Evolutionary conservation across 2,329 filamentous ascomycete species (phyloP), one percentile per base, ranked within the genome.

Genomic region (Teratosphaeria gauchensis): DNA sequence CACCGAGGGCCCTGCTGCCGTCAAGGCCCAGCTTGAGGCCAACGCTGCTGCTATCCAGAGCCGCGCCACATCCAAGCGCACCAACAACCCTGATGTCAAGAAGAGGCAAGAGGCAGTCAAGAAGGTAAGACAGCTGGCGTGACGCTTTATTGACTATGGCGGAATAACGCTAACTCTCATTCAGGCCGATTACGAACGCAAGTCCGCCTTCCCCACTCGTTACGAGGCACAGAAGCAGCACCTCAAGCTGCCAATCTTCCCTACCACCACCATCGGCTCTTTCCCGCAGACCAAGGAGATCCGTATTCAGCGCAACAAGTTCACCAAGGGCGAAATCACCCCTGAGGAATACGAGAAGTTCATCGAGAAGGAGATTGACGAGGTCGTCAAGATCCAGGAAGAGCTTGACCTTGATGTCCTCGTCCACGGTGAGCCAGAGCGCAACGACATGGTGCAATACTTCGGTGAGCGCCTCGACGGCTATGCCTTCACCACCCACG

Each of bases 371-470:
- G 94, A 99, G 85, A 99, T 99, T 71, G 82, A 90, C 72, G 87
- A 95, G 64, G 90, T 92, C 74, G 84, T 99, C 79, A 89, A 91
- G 83, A 89, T 97, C 77, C 94, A 99, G 82, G 91, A 97, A 72
- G 94, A 97, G 82, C 92, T 99, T 72, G 91, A 85, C 77, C 87
- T 99, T 58, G 94, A 99, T 70, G 94, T 99, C 76, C 90, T 89
- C 75, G 94, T 99, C 66, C 94, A 99, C 82, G 94, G 94, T 75
- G 94, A 99, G 84, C 94, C 94, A 61, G 94, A 99, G 86, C 91
- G 94, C 77, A 99, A 99, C 82, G 94, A 99, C 86, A 99, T 99
- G 94, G 94, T 99, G 57, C 94, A 99, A 80, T 99, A 96, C 87
- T 99, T 99, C 71, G 94, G 94, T 78, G 94, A 99, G 85, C 89